These are phyloP conservation scores for Ophiostoma pallidulum DNA, from an alignment of 2,329 filamentous ascomycete species.

Conservation along the genomic window DNA sequence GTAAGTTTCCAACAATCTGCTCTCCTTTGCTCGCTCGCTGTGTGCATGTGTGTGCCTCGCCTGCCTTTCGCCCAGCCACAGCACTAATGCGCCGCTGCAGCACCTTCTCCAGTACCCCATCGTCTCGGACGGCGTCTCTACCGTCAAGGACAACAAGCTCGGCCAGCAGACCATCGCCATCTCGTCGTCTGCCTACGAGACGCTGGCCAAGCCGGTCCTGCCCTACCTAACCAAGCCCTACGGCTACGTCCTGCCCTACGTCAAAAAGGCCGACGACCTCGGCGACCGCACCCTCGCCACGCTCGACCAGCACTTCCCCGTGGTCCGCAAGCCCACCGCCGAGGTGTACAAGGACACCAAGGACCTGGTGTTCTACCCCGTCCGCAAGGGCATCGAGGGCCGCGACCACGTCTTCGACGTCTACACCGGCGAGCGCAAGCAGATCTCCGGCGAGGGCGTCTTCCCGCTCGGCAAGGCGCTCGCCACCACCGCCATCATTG, in stretches of 20 bases:
- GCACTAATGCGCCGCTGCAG: conserved; percentile 35
- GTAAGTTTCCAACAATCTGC: conserved; percentile 8
- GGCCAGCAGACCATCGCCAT: conserved; percentile 75
- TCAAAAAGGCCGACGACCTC: conserved; percentile 69
- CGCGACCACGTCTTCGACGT: conserved; percentile 51
- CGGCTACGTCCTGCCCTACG: conserved; percentile 74
- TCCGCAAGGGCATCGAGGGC: conserved; percentile 51
- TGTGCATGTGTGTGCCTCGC: no score
- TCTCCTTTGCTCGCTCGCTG: no score
- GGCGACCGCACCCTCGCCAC: conserved; percentile 61
- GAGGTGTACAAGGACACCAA: conserved; percentile 59
- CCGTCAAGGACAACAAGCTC: conserved; percentile 72
- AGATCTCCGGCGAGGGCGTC: conserved; percentile 52
- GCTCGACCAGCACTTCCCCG: conserved; percentile 62
- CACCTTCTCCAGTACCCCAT: conserved; percentile 80
- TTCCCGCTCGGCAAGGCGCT: conserved; percentile 62
- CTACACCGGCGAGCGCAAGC: conserved; percentile 52
- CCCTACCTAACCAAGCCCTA: conserved; percentile 73
- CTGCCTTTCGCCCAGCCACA: no score
- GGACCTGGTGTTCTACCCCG: conserved; percentile 51
- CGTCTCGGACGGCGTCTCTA: conserved; percentile 66
- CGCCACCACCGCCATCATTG: conserved; percentile 56
- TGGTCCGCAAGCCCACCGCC: conserved; percentile 64
- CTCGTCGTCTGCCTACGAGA: conserved; percentile 64
- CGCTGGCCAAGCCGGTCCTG: conserved; percentile 66